Conservation (phyloP, 2,329 filamentous ascomycete species). For the Plectosphaerella cucumerina region DNA sequence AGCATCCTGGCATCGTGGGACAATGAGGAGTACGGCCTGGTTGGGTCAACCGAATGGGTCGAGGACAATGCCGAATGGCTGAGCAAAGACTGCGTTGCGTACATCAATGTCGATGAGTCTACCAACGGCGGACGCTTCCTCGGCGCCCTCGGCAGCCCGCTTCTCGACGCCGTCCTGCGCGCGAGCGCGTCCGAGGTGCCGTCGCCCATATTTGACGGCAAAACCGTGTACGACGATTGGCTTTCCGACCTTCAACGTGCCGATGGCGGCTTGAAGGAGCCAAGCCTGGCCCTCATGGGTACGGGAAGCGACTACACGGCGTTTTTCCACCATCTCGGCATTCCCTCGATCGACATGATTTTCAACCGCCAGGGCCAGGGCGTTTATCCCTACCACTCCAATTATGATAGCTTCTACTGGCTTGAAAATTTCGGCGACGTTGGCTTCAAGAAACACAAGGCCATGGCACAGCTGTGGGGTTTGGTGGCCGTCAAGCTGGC, state of each 20-base stretch:
- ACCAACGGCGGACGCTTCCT: slow-evolving; percentile 56
- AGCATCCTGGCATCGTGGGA: slow-evolving; percentile 65
- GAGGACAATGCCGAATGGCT: slow-evolving; percentile 70
- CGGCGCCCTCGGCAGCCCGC: slow-evolving; percentile 49
- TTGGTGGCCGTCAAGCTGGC: slow-evolving; percentile 11
- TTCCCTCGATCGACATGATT: slow-evolving; percentile 49
- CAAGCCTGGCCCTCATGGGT: slow-evolving; percentile 44
- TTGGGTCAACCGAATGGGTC: slow-evolving; percentile 73
- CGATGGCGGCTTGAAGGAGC: slow-evolving; percentile 27
- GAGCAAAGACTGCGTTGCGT: slow-evolving; percentile 56
- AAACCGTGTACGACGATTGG: slow-evolving; percentile 41
- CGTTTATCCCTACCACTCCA: slow-evolving; percentile 65
- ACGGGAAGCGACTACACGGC: slow-evolving; percentile 57
- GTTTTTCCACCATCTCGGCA: slow-evolving; percentile 55
- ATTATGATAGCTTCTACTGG: slow-evolving; percentile 72
- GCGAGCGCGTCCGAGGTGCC: slow-evolving; percentile 44
- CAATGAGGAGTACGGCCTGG: slow-evolving; percentile 64
- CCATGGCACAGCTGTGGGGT: slow-evolving; percentile 42
- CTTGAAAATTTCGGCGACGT: slow-evolving; percentile 66
- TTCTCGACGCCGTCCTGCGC: slow-evolving; percentile 55
- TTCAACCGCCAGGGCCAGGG: slow-evolving; percentile 33
- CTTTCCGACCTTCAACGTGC: slow-evolving; percentile 7
- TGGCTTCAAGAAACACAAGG: slow-evolving; percentile 45
- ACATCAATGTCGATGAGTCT: slow-evolving; percentile 31
- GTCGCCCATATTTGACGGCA: slow-evolving; percentile 44